phyloP scores from a whole-genome alignment of 352 stramenopile genomes.

The Hyaloperonospora brassicae region DNA sequence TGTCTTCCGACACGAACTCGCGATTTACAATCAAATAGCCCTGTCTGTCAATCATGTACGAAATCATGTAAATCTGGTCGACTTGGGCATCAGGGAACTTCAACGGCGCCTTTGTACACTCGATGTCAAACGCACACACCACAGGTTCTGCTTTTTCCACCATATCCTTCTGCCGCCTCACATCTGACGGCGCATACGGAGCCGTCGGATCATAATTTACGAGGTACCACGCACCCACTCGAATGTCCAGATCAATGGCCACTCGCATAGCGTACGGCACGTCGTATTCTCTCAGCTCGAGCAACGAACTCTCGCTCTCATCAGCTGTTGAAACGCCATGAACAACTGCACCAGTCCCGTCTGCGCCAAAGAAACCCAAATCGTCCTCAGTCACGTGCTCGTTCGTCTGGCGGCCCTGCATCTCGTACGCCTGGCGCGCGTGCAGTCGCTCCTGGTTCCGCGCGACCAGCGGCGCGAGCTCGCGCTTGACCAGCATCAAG shows the following conservation, averaged over 20 bases:
- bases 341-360: slow-evolving; percentile 11
- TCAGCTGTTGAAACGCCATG: slow-evolving; percentile 22
- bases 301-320: slow-evolving; percentile 63
- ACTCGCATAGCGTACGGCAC: slow-evolving; percentile 95
- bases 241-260: slow-evolving; percentile 94
- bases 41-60: slow-evolving; percentile 96
- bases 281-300: slow-evolving; percentile 97
- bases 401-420: slow-evolving; percentile 32
- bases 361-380: slow-evolving; percentile 22
- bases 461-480: slow-evolving; percentile 48
- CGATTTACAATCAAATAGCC: slow-evolving; percentile 97
- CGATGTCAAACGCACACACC: slow-evolving; percentile 99
- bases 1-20: slow-evolving; percentile 94
- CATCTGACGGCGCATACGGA: slow-evolving; percentile 43
- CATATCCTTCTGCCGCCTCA: slow-evolving; percentile 73
- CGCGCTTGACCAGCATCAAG: slow-evolving; percentile 59
- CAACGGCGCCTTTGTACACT: slow-evolving; percentile 97
- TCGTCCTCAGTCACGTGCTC: slow-evolving; percentile 42
- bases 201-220: slow-evolving; percentile 75
- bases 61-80: slow-evolving; percentile 96
- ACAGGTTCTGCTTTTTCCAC: slow-evolving; percentile 89
- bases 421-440: slow-evolving; percentile 58
- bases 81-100: slow-evolving; percentile 97
- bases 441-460: slow-evolving; percentile 60
- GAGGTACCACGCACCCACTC: slow-evolving; percentile 95